Evolutionary conservation across 257 asterid species (phyloP), one percentile per base, ranked within the genome.

Genomic region (Thymus quinquecostatus): DNA sequence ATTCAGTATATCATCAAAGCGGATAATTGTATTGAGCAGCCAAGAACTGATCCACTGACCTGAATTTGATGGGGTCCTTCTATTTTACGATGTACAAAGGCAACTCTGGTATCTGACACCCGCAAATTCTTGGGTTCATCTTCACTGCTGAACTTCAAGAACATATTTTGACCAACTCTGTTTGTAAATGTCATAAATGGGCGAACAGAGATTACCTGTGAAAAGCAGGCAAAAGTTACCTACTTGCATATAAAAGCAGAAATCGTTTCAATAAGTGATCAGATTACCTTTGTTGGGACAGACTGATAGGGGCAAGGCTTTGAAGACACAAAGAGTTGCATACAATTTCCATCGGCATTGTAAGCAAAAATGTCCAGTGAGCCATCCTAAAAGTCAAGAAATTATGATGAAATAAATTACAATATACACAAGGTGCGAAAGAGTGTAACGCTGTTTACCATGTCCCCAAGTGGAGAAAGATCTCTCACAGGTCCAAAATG

Each of bases 171-270:
- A 53, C 99, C 99, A 78, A 89, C 78, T 87, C 99, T 86, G 80
- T 94, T 94, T 51, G 99, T 94, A 74, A 94, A 92, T 29, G 97
- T 94, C 81, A 91, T 88, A 66, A 78, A 94, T 47, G 99, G 98
- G 14, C 98, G 87, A 68, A 94, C 75, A 60, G 89, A 80, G 48
- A 94, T 91, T 40, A 94, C 98, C 99, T 94, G 88, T 38, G 38
- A 65, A 75, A 21, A 65, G 66, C 62, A 56, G 67, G 56, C 66
- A 74, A 60, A 66, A 83, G 86, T 75, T 72, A 72, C 67, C 69
- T 14, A 43, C 9, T 9, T 6, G 11, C 48, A 43, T 9, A 43
- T 43, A 43, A 1, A 48, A 27, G 51, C 67, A 43, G 10, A 36
- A 1, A 1, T 36, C 5, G 66, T 50, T 68, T 38, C 45, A n/a